Evolutionary conservation across 768 basidiomycete genomes (phyloP).

Genomic region (Candolleomyces efflorescens): DNA sequence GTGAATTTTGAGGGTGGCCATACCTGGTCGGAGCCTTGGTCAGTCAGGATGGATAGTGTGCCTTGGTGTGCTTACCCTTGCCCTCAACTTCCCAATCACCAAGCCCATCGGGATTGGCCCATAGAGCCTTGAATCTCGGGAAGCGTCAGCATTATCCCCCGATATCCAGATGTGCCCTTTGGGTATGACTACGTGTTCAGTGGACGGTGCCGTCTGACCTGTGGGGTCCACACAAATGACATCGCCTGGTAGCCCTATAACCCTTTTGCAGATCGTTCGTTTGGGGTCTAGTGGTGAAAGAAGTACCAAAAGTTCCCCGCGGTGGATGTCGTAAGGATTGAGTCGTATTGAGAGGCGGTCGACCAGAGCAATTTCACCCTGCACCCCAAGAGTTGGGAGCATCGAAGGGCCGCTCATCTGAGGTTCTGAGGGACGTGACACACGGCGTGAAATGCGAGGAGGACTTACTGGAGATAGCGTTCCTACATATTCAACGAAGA

Average conservation of each 20-base stretch:
- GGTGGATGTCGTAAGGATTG: slow-evolving; percentile 43
- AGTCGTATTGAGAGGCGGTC: slow-evolving; percentile 52
- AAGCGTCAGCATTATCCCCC: slow-evolving; percentile 83
- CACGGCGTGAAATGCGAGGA: background rate
- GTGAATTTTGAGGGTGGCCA: slow-evolving; percentile 37
- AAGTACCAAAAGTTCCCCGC: slow-evolving; percentile 77
- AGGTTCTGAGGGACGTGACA: background rate
- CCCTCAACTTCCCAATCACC: slow-evolving; percentile 62
- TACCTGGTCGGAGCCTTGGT: slow-evolving; percentile 25
- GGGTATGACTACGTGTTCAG: slow-evolving; percentile 75
- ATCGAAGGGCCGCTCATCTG: slow-evolving; percentile 77
- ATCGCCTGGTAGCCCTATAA: slow-evolving; percentile 90
- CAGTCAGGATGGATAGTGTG: background rate
- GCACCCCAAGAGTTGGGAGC: slow-evolving; percentile 65
- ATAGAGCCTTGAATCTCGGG: slow-evolving; percentile 88
- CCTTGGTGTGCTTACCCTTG: slow-evolving; percentile 46
- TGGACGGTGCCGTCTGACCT: slow-evolving; percentile 54
- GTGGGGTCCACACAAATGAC: slow-evolving; percentile 86
- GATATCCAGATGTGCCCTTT: slow-evolving; percentile 86
- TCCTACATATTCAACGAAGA: slow-evolving; percentile 59
- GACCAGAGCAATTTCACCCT: slow-evolving; percentile 63
- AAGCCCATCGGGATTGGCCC: slow-evolving; percentile 86
- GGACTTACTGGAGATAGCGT: slow-evolving; percentile 9
- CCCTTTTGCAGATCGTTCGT: slow-evolving; percentile 78
- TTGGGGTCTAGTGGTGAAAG: slow-evolving; percentile 66